Evolutionary conservation across 371 early-diverging fungal species (phyloP).

Genomic region (Actinomortierella wolfii): DNA sequence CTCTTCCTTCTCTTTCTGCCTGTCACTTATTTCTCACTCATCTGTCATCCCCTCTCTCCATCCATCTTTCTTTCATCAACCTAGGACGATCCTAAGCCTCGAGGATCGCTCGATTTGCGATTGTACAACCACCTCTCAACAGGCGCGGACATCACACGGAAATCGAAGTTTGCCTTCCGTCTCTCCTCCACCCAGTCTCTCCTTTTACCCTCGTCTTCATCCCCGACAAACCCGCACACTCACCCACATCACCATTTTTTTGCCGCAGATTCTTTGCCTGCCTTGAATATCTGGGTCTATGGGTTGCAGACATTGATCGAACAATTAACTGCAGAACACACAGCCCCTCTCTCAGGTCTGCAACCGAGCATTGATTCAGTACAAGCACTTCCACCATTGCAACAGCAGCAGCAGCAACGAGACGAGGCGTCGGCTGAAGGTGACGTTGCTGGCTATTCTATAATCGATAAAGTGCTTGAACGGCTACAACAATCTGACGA

Average conservation of each 20-base stretch:
- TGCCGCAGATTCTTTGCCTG: too few species aligned
- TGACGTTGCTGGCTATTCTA: conserved; percentile 14
- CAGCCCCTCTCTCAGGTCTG: too few species aligned
- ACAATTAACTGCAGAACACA: too few species aligned
- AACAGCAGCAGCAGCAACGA: conserved; percentile 18
- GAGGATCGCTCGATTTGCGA: conserved; percentile 31
- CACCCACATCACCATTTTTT: too few species aligned
- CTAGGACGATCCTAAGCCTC: conserved; percentile 36
- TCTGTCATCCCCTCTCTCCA: background rate
- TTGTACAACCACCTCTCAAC: conserved; percentile 30
- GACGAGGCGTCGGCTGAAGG: background rate
- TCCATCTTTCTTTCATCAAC: background rate
- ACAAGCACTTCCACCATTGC: background rate
- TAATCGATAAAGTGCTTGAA: conserved; percentile 40
- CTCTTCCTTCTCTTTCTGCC: background rate
- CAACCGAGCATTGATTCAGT: too few species aligned
- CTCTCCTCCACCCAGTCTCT: conserved; percentile 17
- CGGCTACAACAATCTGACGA: conserved; percentile 23
- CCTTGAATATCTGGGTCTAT: too few species aligned
- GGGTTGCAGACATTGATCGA: too few species aligned
- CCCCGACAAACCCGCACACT: too few species aligned
- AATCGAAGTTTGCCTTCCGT: conserved; percentile 37
- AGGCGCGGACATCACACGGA: conserved; percentile 38
- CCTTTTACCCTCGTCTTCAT: too few species aligned
- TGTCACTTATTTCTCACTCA: background rate